Evolutionary conservation across 1,284 basidiomycete genomes (phyloP).

Genomic region (Bjerkandera adusta): DNA sequence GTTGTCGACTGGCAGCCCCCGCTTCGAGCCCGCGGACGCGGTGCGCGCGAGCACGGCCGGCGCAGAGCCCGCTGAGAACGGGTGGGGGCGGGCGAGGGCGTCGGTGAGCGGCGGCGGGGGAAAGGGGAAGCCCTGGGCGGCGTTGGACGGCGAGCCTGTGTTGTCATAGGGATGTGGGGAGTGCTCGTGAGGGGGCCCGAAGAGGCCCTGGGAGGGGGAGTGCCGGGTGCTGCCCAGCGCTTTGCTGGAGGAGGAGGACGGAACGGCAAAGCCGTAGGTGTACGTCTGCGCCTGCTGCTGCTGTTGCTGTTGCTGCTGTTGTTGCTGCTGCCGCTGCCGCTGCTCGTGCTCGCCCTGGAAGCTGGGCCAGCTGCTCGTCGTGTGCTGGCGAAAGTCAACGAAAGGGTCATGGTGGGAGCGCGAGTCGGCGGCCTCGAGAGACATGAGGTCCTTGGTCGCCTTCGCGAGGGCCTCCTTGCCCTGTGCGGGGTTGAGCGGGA

Average conservation of each 20-base stretch:
- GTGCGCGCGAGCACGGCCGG: constrained; percentile 15
- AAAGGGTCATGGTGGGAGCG: too few species aligned
- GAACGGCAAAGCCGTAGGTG: constrained; percentile 13
- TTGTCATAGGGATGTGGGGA: too few species aligned
- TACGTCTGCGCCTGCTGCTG: constrained; percentile 4
- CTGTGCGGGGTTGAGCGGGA: constrained; percentile 32
- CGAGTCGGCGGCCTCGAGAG: constrained; percentile 39
- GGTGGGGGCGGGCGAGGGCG: constrained; percentile 8
- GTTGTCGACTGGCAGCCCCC: constrained; percentile 18
- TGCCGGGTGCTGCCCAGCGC: constrained; percentile 3
- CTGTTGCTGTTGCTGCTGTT: not conserved
- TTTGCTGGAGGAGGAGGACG: not conserved
- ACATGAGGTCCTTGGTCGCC: constrained; percentile 72
- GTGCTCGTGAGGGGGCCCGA: constrained; percentile 17
- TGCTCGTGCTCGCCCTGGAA: constrained; percentile 10
- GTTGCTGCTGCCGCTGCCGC: constrained; percentile 1
- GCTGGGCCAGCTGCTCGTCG: constrained; percentile 11
- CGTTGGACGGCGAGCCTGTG: too few species aligned
- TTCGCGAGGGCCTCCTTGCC: constrained; percentile 60
- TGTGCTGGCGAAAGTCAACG: not conserved
- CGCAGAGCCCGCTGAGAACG: constrained; percentile 18
- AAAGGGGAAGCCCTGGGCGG: too few species aligned
- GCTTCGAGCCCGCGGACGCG: constrained; percentile 20
- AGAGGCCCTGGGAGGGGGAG: constrained; percentile 11
- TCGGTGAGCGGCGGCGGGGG: not conserved